phyloP scores from a whole-genome alignment of 2,329 filamentous ascomycete species.

The Metarhizium sp. region DNA sequence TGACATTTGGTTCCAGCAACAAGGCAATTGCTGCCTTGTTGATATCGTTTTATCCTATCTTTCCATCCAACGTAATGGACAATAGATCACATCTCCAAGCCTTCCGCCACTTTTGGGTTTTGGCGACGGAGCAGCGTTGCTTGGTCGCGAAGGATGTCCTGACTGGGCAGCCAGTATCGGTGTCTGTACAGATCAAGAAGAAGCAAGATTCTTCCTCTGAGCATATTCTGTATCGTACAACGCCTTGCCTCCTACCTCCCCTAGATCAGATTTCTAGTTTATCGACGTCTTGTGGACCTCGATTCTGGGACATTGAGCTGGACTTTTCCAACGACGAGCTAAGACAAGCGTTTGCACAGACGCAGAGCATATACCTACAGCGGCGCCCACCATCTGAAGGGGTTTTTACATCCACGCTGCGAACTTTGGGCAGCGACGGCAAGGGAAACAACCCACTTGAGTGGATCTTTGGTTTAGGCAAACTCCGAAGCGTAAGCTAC shows the following conservation, averaged over 20 bases:
- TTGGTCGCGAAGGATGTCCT: constrained; percentile 81
- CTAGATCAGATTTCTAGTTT: constrained; percentile 53
- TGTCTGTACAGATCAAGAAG: constrained; percentile 60
- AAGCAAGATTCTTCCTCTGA: constrained; percentile 30
- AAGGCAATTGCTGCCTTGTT: constrained; percentile 78
- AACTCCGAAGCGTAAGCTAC: constrained; percentile 44
- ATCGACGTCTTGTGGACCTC: constrained; percentile 48
- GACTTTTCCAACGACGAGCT: constrained; percentile 62
- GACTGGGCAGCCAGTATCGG: constrained; percentile 67
- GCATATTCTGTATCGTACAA: constrained; percentile 31
- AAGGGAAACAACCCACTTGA: constrained; percentile 44
- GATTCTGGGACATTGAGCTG: constrained; percentile 74
- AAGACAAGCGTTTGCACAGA: constrained; percentile 49
- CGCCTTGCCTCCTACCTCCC: constrained; percentile 55
- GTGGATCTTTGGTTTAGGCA: constrained; percentile 63
- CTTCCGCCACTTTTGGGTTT: constrained; percentile 93
- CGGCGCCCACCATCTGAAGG: constrained; percentile 59
- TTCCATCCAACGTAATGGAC: constrained; percentile 81
- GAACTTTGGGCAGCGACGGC: constrained; percentile 50
- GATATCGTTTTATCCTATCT: constrained; percentile 88
- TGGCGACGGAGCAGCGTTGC: constrained; percentile 83
- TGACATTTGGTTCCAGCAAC: constrained; percentile 83
- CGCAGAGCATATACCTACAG: constrained; percentile 67
- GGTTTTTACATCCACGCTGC: constrained; percentile 64
- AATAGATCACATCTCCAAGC: constrained; percentile 93